Base-by-base conservation (phyloP, 306 rosid genomes). In the Alnus glutinosa region DNA sequence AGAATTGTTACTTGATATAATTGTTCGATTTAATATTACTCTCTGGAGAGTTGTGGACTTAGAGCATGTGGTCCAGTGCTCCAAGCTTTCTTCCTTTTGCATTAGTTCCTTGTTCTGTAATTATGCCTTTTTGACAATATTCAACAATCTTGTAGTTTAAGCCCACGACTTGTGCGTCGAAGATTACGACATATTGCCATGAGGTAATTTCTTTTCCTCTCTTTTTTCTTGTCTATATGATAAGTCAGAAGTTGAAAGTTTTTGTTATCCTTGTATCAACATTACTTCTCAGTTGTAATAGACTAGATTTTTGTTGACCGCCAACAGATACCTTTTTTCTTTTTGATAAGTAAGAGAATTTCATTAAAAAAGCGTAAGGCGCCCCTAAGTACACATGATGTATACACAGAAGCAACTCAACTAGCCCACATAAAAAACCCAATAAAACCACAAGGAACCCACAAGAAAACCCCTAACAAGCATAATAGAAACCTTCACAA, bases 121-220 rank as follows among this genome's bases (percentile, higher is more conserved):
- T 70, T 16, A 7, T 36, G 5, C 13, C 7, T 23, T 74, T 71
- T 39, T 75, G 37, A 79, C 51, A 32, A 55, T 78, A 37, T 80
- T 49, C 10, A 61, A 73, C 51, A n/a, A 49, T 66, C 46, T 84
- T 89, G 82, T 94, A 93, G 99, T 78, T 86, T 93, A 81, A 85
- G 93, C 81, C 89, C 93, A 71, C 92, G 90, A 73, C 89, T 93
- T 76, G 99, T 95, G 62, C 97, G 93, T 48, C 82, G 97, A 83
- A 95, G 97, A 83, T 76, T 95, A 57, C 83, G 97, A 10, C 97
- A 95, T 84, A 83, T 93, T 78, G 96, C 99, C 48, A 57, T 74
- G 84, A 93, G 99, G 98, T 95, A 86, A 63, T 75, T 75, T 61
- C 37, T 76, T 66, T 7, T 18, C 66, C 64, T 51, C 73, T 66